Base-by-base conservation (phyloP, 139 green algal species). In the Coccomyxa sp. region DNA sequence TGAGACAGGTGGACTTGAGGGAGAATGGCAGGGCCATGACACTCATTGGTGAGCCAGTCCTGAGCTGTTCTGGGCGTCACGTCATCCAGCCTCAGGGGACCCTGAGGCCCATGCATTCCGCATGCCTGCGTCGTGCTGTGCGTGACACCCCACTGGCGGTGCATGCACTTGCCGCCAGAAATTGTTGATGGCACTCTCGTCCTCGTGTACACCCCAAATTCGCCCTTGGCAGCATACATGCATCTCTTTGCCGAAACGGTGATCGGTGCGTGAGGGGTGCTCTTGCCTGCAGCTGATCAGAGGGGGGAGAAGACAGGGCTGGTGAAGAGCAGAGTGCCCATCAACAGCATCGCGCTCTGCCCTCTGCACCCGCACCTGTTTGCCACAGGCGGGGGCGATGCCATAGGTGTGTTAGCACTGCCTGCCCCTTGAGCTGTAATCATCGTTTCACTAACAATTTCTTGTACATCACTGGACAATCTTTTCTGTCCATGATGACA, bases 331-430 rank as follows among this genome's bases (percentile, higher is more conserved):
- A 70, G 50, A 22, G 79, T 87, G 27, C 70, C 70, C 41, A 71
- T 89, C 34, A 70, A 80, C 41, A 78, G 76, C 72, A 50, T 92
- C 5, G 80, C 77, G 8, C 55, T 87, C 34, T 85, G 88, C 79
- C 74, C 83, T 7, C 64, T 55, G 35, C 76, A 79, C n/a, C 86
- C 86, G 6, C 79, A 80, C 72, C 71, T 86, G 9, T 84, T 92
- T 69, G 41, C 74, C 14, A 88, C 84, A 0, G 84, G 84, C 36
- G 82, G 79, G 50, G 44, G 34, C 54, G 74, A 81, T 44, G 37
- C 69, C 38, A 33, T 81, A 36, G 69, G 77, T 81, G 70, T 29
- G 69, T n/a, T n/a, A n/a, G 2, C 29, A 18, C 29, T 37, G 68
- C 29, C 68, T 16, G 34, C 68, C 1, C 29, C 14, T 31, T 50